Evolutionary conservation across 2,329 filamentous ascomycete genomes (phyloP).

Genomic region (Coccinonectria pachysandricola): DNA sequence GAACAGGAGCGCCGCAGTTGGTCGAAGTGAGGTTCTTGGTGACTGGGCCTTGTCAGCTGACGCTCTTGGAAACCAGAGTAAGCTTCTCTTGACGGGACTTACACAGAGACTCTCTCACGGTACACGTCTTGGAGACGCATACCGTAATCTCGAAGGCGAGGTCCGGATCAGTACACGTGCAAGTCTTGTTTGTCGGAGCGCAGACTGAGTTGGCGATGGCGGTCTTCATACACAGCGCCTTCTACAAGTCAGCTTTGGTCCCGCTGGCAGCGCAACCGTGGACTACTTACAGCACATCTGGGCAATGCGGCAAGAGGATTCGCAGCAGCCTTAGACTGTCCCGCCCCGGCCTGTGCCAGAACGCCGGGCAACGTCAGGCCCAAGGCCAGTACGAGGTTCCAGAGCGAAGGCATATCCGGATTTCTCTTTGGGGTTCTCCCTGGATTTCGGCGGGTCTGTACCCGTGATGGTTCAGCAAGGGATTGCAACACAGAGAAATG

Average conservation of each 20-base stretch:
- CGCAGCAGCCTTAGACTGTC: no score
- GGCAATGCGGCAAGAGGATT: no score
- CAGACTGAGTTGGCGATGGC: slow-evolving; percentile 19
- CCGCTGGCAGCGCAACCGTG: not conserved
- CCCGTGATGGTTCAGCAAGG: no score
- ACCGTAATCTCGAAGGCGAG: slow-evolving; percentile 16
- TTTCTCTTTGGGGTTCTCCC: no score
- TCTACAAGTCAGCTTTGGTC: slow-evolving; percentile 1
- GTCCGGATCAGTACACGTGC: slow-evolving; percentile 21
- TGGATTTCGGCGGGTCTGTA: no score
- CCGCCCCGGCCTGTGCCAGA: not conserved
- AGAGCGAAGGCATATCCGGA: not conserved
- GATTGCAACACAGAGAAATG: no score
- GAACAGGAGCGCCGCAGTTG: slow-evolving; percentile 17
- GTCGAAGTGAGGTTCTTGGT: slow-evolving; percentile 19
- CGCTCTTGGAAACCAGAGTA: no score
- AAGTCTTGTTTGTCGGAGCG: slow-evolving; percentile 16
- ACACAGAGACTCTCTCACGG: slow-evolving; percentile 23
- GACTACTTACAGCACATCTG: slow-evolving; percentile 21
- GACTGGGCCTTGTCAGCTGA: no score
- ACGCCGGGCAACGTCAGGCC: not conserved
- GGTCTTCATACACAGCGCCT: slow-evolving; percentile 19
- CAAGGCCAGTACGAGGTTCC: not conserved
- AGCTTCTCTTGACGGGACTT: slow-evolving; percentile 5
- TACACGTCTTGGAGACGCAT: slow-evolving; percentile 21